These are phyloP conservation scores for Nyctanthes arbortristis DNA, from an alignment of 257 asterid genomes.

Conservation along the genomic window DNA sequence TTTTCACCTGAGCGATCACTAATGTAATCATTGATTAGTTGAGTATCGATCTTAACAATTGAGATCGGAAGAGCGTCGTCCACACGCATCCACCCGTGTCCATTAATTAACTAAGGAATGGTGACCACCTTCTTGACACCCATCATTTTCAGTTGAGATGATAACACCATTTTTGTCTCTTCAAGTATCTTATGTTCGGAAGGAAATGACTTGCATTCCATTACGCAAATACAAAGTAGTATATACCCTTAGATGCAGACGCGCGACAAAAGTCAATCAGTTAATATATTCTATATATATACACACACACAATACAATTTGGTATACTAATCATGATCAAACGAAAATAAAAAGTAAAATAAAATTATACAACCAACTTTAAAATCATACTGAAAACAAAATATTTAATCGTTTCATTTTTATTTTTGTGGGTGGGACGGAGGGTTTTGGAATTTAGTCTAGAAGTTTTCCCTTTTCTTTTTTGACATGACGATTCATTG, in stretches of 20 bases:
- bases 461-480: neutral
- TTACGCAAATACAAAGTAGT: neutral
- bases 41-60: no score
- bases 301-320: no score
- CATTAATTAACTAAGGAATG: neutral
- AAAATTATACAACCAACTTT: neutral
- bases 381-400: neutral
- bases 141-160: neutral
- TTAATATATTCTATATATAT: no score
- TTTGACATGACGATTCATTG: neutral
- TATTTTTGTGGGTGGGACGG: neutral
- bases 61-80: no score
- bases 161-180: neutral
- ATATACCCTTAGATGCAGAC: no score
- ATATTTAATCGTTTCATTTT: neutral
- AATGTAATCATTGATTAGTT: no score
- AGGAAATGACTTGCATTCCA: neutral
- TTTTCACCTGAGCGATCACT: no score
- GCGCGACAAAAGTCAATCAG: no score
- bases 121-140: neutral
- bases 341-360: no score
- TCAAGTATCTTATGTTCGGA: neutral
- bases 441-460: neutral
- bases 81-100: no score
- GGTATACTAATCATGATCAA: no score